Evolutionary conservation across 2,329 filamentous ascomycete species (phyloP).

Genomic region (Colletotrichum lupini): DNA sequence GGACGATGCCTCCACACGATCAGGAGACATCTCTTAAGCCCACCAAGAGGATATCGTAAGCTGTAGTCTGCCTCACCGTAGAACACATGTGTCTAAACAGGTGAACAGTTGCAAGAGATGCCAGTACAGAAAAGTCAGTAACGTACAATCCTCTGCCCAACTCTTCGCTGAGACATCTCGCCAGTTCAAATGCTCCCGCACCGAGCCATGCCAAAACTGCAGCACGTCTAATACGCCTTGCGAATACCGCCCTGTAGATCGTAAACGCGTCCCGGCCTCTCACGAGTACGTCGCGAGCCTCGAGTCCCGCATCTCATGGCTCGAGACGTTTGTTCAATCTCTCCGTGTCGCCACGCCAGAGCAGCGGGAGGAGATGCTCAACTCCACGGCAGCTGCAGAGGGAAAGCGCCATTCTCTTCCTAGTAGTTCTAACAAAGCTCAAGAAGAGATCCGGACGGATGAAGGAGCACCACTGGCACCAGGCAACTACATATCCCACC

Average conservation of each 20-base stretch:
- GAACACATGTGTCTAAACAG: accelerated
- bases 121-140: constrained; percentile 26
- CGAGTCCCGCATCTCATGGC: constrained; percentile 34
- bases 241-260: constrained; percentile 35
- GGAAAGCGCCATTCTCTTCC: not conserved
- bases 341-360: constrained; percentile 14
- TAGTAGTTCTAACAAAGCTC: not conserved
- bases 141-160: not conserved
- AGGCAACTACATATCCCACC: not conserved
- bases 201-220: constrained; percentile 35
- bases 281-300: constrained; percentile 31
- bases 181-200: constrained; percentile 35
- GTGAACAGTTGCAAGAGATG: constrained; percentile 29
- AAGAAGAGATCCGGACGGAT: not conserved
- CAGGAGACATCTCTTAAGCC: not conserved
- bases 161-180: not conserved
- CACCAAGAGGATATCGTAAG: constrained; percentile 6
- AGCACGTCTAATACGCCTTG: constrained; percentile 12
- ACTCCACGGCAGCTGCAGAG: not conserved
- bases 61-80: accelerated
- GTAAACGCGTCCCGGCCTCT: constrained; percentile 30
- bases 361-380: constrained; percentile 36
- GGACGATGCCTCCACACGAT: not conserved
- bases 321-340: constrained; percentile 31
- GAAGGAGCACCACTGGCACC: not conserved